A percentile compares a stretch with the other conserved stretches of the same genome.
Evolutionary conservation across 331 rosid species (phyloP).

Genomic region (Cydonia oblonga): DNA sequence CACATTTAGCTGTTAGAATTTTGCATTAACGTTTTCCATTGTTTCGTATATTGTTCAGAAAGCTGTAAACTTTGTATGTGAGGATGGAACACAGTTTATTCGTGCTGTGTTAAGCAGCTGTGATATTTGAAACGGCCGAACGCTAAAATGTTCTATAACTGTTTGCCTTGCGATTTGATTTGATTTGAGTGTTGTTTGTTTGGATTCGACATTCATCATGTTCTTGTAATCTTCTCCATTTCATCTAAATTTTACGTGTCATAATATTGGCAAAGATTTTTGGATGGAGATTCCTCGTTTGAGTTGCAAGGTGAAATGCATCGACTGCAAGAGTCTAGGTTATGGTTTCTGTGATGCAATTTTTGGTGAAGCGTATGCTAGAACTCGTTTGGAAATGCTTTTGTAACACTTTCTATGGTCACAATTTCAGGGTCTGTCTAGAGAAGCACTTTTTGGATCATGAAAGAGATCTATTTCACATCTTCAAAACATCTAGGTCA

Average conservation of each 20-base stretch:
- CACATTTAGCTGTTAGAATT: background rate
- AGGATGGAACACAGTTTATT: constrained; percentile 7
- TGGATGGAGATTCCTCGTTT: background rate
- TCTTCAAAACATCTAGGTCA: background rate
- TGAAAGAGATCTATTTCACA: background rate
- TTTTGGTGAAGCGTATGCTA: background rate
- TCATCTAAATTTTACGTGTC: background rate
- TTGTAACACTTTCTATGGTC: background rate
- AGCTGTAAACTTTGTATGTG: constrained; percentile 9
- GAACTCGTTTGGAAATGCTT: background rate
- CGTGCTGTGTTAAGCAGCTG: constrained; percentile 18
- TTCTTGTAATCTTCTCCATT: background rate
- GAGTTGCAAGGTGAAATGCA: too few species aligned
- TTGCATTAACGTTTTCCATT: background rate
- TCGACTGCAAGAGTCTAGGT: background rate
- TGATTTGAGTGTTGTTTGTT: background rate
- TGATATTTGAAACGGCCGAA: constrained; percentile 9
- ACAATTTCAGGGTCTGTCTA: background rate
- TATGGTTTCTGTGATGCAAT: background rate
- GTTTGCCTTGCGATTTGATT: background rate
- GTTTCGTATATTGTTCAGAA: background rate
- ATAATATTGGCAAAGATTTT: background rate
- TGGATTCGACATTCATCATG: background rate
- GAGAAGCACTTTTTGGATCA: background rate
- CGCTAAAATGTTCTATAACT: background rate